Percentiles rank a stretch among this genome's conserved stretches.
These are phyloP conservation scores for Microstroma glucosiphilum DNA, from an alignment of 1,284 basidiomycete genomes.

Conservation along the genomic window DNA sequence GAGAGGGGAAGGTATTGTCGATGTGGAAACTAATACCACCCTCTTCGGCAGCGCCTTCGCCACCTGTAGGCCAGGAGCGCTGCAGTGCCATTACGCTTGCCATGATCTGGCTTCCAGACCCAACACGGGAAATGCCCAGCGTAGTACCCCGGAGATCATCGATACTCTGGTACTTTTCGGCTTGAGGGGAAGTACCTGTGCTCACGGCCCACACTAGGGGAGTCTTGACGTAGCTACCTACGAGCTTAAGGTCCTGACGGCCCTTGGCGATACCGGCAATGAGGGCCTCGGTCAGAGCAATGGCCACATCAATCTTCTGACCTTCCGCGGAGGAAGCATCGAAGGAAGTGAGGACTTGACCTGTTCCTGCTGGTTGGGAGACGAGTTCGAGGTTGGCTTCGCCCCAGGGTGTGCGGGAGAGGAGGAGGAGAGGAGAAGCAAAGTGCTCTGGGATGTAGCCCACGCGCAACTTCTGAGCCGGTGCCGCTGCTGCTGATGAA, in stretches of 20 bases:
- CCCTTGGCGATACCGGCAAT: conserved; percentile 83
- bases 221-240: conserved; percentile 76
- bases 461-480: conserved; percentile 22
- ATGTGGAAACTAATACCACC: conserved; percentile 19
- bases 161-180: conserved; percentile 62
- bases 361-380: conserved; percentile 40
- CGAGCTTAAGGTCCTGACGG: conserved; percentile 76
- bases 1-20: conserved; percentile 55
- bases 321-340: conserved; percentile 21
- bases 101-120: conserved; percentile 63
- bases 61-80: conserved; percentile 40
- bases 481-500: neutral
- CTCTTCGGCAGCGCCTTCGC: conserved; percentile 15
- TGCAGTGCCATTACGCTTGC: conserved; percentile 86
- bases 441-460: conserved; percentile 49
- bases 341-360: conserved; percentile 45
- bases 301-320: conserved; percentile 52
- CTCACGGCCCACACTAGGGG: conserved; percentile 64
- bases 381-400: conserved; percentile 34
- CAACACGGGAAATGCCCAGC: conserved; percentile 81
- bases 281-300: conserved; percentile 85
- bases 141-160: conserved; percentile 71
- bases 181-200: conserved; percentile 63
- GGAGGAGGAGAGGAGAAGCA: conserved; percentile 33
- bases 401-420: conserved; percentile 40